Conservation (phyloP, 495 filamentous ascomycete genomes). For the Amniculicola lignicola region DNA sequence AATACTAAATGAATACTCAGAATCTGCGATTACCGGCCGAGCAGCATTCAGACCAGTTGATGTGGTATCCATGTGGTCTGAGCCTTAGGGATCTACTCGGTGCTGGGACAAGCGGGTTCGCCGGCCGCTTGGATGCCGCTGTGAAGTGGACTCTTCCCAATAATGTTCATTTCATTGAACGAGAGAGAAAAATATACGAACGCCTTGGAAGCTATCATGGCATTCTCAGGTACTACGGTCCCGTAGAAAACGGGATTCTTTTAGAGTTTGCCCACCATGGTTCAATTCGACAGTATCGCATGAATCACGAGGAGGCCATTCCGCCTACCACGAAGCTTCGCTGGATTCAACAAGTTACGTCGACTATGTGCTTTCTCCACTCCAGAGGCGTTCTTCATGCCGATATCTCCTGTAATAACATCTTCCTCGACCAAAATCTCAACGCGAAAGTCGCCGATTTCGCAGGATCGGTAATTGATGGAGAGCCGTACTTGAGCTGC, state of each 20-base stretch:
- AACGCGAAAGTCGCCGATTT: conserved; percentile 38
- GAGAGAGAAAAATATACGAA: conserved; percentile 10
- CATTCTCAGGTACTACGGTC: conserved; percentile 14
- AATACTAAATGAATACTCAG: too few relatives aligned
- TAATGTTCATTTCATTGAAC: not conserved
- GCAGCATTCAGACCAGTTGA: too few relatives aligned
- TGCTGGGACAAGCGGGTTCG: conserved; percentile 5
- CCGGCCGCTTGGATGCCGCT: conserved; percentile 13
- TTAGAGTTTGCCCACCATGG: conserved; percentile 10
- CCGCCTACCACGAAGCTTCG: not conserved
- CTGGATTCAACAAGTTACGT: not conserved
- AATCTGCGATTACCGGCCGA: too few relatives aligned
- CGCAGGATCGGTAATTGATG: conserved; percentile 38
- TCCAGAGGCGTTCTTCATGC: conserved; percentile 26
- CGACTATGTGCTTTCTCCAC: conserved; percentile 8
- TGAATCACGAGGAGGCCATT: not conserved
- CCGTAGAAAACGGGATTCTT: conserved; percentile 14
- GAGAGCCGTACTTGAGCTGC: conserved; percentile 18
- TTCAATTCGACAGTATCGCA: conserved; percentile 13
- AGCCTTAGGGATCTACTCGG: conserved; percentile 1
- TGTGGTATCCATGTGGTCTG: too few relatives aligned
- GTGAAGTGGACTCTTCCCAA: conserved; percentile 1
- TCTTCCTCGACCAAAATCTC: conserved; percentile 32
- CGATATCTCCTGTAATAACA: conserved; percentile 35
- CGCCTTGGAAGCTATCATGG: conserved; percentile 10